These are phyloP conservation scores for Talaromyces sp. DNA, from an alignment of 2,329 filamentous ascomycete species.

Conservation along the genomic window DNA sequence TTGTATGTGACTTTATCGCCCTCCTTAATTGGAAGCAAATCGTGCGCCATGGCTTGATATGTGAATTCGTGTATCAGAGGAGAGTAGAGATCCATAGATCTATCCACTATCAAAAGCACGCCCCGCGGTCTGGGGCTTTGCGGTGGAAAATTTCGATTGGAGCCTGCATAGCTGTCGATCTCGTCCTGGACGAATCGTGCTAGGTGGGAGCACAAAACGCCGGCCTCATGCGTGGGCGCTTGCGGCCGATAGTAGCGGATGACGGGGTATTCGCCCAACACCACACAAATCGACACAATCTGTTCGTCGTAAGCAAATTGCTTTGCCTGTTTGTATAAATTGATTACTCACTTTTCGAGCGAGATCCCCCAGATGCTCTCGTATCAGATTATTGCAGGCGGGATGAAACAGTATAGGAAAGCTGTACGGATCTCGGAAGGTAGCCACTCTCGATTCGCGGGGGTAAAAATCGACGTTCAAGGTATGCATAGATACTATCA, in stretches of 20 bases:
- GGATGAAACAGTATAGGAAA: conserved; percentile 92
- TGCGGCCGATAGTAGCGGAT: conserved; percentile 84
- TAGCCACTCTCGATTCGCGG: conserved; percentile 84
- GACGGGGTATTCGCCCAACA: conserved; percentile 87
- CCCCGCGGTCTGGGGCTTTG: conserved; percentile 68
- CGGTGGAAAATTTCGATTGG: conserved; percentile 78
- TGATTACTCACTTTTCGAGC: conserved; percentile 70
- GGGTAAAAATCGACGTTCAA: conserved; percentile 87
- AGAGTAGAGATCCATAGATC: conserved; percentile 86
- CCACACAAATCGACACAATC: conserved; percentile 84
- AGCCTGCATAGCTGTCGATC: conserved; percentile 82
- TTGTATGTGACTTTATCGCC: conserved; percentile 83
- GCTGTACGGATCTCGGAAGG: conserved; percentile 91
- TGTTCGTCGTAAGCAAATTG: conserved; percentile 36
- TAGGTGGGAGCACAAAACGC: conserved; percentile 79
- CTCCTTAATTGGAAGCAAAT: conserved; percentile 83
- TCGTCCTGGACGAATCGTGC: conserved; percentile 90
- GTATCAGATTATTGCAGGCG: conserved; percentile 77
- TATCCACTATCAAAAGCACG: conserved; percentile 80
- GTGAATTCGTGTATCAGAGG: conserved; percentile 94
- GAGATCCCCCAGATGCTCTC: conserved; percentile 74
- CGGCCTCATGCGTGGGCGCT: conserved; percentile 76
- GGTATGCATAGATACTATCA: conserved; percentile 75
- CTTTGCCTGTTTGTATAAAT: background rate
- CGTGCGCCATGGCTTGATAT: conserved; percentile 97